Evolutionary conservation across 2,329 filamentous ascomycete species (phyloP).

Genomic region (Mollisiaceae sp.): DNA sequence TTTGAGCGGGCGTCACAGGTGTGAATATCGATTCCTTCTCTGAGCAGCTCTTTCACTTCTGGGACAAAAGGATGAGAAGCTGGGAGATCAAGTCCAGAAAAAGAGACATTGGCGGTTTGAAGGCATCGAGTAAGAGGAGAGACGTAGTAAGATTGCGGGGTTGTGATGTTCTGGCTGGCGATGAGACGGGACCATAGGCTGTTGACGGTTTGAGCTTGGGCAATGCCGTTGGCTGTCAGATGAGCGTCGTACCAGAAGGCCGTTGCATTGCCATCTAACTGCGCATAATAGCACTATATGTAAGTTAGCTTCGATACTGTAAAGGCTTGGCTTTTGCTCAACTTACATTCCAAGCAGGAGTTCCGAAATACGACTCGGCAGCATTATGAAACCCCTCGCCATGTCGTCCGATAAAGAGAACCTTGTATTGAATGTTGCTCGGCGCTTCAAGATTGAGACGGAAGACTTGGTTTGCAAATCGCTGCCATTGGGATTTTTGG

Average conservation of each 20-base stretch:
- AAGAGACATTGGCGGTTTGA: constrained; percentile 65
- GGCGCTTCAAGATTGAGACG: constrained; percentile 53
- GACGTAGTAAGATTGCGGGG: constrained; percentile 66
- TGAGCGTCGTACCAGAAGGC: constrained; percentile 64
- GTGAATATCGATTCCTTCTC: constrained; percentile 69
- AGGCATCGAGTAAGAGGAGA: constrained; percentile 66
- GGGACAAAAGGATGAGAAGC: constrained; percentile 56
- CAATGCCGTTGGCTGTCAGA: constrained; percentile 59
- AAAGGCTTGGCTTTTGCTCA: neutral
- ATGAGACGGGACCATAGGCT: constrained; percentile 61
- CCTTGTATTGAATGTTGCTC: constrained; percentile 56
- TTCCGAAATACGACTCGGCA: constrained; percentile 66
- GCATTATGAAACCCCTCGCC: constrained; percentile 14
- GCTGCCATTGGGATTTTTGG: constrained; percentile 60
- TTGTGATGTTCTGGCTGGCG: constrained; percentile 56
- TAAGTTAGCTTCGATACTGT: neutral
- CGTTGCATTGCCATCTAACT: constrained; percentile 65
- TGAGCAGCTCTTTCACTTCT: constrained; percentile 64
- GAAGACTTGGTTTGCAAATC: constrained; percentile 60
- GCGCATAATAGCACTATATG: constrained; percentile 64
- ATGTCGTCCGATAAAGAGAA: constrained; percentile 1
- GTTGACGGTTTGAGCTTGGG: constrained; percentile 62
- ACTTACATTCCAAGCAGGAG: constrained; percentile 65
- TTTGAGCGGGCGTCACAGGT: constrained; percentile 67
- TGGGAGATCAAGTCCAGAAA: constrained; percentile 56